Conservation (phyloP, 2,329 filamentous ascomycete species). For the Phialophora chinensis region DNA sequence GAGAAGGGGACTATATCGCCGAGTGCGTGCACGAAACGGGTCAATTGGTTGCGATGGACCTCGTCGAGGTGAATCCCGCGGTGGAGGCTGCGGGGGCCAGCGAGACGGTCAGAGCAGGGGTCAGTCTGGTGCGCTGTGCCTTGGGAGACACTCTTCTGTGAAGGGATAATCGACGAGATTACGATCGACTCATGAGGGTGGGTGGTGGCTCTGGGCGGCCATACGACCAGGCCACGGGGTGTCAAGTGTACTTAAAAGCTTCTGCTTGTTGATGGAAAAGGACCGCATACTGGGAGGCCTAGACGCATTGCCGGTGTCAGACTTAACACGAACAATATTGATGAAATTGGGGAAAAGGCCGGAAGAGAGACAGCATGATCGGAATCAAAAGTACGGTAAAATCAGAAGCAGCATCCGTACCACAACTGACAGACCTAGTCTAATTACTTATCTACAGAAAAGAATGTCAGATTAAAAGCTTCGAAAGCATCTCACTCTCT, state of each 20-base stretch:
- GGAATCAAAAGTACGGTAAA: not conserved
- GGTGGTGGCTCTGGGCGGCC: too few relatives aligned
- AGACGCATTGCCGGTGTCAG: not conserved
- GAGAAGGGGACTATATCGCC: constrained; percentile 97
- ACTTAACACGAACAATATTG: not conserved
- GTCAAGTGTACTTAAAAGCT: too few relatives aligned
- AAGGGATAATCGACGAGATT: constrained; percentile 30
- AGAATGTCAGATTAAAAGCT: too few relatives aligned
- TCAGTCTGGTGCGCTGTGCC: constrained; percentile 88
- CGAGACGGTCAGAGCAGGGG: constrained; percentile 89
- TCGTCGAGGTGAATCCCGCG: constrained; percentile 81
- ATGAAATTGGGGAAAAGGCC: not conserved
- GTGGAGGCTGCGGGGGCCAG: constrained; percentile 72
- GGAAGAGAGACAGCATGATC: not conserved
- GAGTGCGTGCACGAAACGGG: constrained; percentile 83
- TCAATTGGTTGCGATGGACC: constrained; percentile 76
- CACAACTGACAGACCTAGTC: too few relatives aligned
- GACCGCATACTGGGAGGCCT: not conserved
- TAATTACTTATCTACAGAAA: too few relatives aligned
- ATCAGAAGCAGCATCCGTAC: not conserved
- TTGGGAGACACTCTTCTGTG: constrained; percentile 88
- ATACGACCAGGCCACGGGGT: too few relatives aligned
- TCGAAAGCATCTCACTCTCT: too few relatives aligned
- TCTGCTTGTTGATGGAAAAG: not conserved
- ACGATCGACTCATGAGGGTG: not conserved